phyloP scores from a whole-genome alignment of 192 early-diverging fungal genomes.

The Coemansia sp. region DNA sequence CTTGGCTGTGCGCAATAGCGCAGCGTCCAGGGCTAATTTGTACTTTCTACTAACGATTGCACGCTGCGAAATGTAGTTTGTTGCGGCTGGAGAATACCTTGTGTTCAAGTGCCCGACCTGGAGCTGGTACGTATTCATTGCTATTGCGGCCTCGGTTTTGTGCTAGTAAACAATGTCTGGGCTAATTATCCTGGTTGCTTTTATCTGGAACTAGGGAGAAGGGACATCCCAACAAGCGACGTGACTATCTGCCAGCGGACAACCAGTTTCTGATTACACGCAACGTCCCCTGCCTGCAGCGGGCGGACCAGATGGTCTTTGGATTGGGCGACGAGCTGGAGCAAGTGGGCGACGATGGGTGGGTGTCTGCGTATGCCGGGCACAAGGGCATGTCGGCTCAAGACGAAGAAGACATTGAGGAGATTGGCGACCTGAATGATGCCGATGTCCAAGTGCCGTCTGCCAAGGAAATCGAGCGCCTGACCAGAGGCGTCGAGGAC shows the following conservation, averaged over 20 bases:
- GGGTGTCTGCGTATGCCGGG: constrained; percentile 82
- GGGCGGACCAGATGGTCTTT: constrained; percentile 59
- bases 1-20: neutral
- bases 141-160: neutral
- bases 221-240: constrained; percentile 70
- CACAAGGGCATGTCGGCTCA: constrained; percentile 37
- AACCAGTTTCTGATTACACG: constrained; percentile 95
- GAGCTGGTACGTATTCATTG: constrained; percentile 65
- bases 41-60: neutral
- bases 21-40: neutral
- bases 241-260: constrained; percentile 78
- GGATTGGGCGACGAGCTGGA: constrained; percentile 55
- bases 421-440: constrained; percentile 57
- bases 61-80: constrained; percentile 60
- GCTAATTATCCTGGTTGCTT: neutral
- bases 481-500: constrained; percentile 65
- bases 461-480: constrained; percentile 55
- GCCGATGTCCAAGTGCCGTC: constrained; percentile 42
- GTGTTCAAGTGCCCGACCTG: constrained; percentile 99
- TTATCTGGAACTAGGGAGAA: constrained; percentile 48
- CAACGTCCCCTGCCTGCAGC: constrained; percentile 88
- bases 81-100: constrained; percentile 94
- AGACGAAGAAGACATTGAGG: constrained; percentile 54
- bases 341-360: constrained; percentile 68
- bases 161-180: neutral